These are phyloP conservation scores for Glomus cerebriforme DNA, from an alignment of 192 early-diverging fungal genomes.

Conservation along the genomic window DNA sequence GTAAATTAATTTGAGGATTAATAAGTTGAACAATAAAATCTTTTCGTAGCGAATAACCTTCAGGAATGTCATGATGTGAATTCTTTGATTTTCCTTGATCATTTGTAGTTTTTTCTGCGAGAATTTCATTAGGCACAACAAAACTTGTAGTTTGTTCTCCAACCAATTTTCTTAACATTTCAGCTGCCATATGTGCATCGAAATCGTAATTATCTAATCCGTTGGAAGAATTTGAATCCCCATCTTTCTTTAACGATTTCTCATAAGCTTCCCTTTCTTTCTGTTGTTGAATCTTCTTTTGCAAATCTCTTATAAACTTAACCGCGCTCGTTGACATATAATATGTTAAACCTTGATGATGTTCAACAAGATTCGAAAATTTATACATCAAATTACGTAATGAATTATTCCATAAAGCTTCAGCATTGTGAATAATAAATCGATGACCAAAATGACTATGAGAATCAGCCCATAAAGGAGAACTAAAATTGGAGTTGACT, in stretches of 20 bases:
- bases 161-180: conserved; percentile 50
- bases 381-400: conserved; percentile 83
- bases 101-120: conserved; percentile 17
- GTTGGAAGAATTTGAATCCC: background rate
- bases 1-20: conserved; percentile 75
- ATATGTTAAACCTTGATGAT: conserved; percentile 71
- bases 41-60: conserved; percentile 54
- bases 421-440: conserved; percentile 83
- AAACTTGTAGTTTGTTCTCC: conserved; percentile 47
- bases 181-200: conserved; percentile 40
- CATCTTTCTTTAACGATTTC: conserved; percentile 5
- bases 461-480: conserved; percentile 39
- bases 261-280: conserved; percentile 16
- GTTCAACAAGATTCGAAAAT: conserved; percentile 70
- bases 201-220: conserved; percentile 35
- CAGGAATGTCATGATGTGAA: conserved; percentile 54
- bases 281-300: conserved; percentile 33
- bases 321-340: conserved; percentile 83
- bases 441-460: conserved; percentile 65
- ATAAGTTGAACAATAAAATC: conserved; percentile 63
- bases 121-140: conserved; percentile 44
- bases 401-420: conserved; percentile 82
- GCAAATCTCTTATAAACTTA: conserved; percentile 73
- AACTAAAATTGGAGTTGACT: background rate
- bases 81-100: conserved; percentile 40